phyloP scores from a whole-genome alignment of 129 eudicot genomes.

The Calendula officinalis region DNA sequence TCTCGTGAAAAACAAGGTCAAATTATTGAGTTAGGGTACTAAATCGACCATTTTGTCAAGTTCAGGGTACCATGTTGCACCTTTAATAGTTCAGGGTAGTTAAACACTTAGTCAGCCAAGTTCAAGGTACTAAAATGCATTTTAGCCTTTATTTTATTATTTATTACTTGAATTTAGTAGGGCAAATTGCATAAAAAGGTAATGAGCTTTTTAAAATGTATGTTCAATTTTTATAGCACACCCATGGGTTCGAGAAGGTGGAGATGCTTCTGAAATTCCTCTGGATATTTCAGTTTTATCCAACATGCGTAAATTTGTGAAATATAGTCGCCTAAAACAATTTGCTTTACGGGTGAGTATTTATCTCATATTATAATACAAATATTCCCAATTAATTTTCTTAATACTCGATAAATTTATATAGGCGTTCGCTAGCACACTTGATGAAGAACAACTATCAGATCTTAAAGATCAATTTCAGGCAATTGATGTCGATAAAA shows the following conservation, averaged over 20 bases:
- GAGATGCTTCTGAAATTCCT: slow-evolving; percentile 91
- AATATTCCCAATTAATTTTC: slow-evolving; percentile 3
- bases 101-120: no score
- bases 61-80: no score
- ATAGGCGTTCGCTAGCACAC: slow-evolving; percentile 92
- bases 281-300: slow-evolving; percentile 81
- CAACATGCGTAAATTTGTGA: slow-evolving; percentile 92
- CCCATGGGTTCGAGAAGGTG: slow-evolving; percentile 99
- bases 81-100: no score
- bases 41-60: no score
- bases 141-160: not conserved
- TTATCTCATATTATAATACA: not conserved
- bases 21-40: no score
- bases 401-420: not conserved
- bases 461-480: slow-evolving; percentile 89
- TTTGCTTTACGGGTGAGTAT: slow-evolving; percentile 64
- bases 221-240: slow-evolving; percentile 56
- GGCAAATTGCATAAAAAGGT: not conserved
- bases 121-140: no score
- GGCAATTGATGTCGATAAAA: slow-evolving; percentile 95
- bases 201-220: slow-evolving; percentile 7
- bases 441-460: slow-evolving; percentile 70
- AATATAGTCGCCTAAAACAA: slow-evolving; percentile 86
- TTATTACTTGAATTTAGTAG: not conserved
- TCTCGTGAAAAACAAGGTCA: no score